A percentile compares a stretch with the other conserved stretches of the same genome.
phyloP scores from a whole-genome alignment of 2,329 filamentous ascomycete genomes.

The Penicillium aurantiogriseum region DNA sequence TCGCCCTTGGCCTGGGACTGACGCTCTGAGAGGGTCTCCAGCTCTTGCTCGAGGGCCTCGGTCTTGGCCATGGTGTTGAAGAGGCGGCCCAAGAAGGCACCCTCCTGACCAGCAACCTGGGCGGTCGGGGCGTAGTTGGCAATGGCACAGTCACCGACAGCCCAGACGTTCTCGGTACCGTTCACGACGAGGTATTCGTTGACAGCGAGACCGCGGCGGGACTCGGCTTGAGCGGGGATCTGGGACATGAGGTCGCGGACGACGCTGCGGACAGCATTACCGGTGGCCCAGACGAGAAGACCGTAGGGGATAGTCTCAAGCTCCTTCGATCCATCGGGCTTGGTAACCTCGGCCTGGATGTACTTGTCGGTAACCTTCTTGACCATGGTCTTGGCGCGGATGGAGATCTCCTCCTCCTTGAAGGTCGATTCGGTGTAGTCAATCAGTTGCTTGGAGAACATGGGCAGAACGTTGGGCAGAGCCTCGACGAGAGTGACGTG shows the following conservation, averaged over 20 bases:
- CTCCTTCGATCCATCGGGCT: slow-evolving; percentile 80
- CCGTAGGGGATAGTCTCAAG: slow-evolving; percentile 84
- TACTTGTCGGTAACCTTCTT: slow-evolving; percentile 92
- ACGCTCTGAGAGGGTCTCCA: slow-evolving; percentile 65
- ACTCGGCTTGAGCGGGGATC: slow-evolving; percentile 93
- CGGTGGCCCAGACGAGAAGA: slow-evolving; percentile 96
- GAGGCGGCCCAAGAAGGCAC: slow-evolving; percentile 86
- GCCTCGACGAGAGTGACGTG: slow-evolving; percentile 97
- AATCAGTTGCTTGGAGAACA: slow-evolving; percentile 98
- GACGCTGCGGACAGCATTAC: slow-evolving; percentile 86
- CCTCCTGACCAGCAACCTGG: slow-evolving; percentile 94
- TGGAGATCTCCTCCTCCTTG: slow-evolving; percentile 96
- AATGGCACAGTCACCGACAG: slow-evolving; percentile 93
- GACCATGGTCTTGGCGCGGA: slow-evolving; percentile 98
- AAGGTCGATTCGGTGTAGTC: slow-evolving; percentile 99
- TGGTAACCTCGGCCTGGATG: slow-evolving; percentile 83
- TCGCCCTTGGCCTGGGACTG: slow-evolving; percentile 66
- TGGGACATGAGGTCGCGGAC: slow-evolving; percentile 88
- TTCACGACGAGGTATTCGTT: slow-evolving; percentile 99
- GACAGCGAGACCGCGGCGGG: slow-evolving; percentile 88
- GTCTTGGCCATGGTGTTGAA: slow-evolving; percentile 99
- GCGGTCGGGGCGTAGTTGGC: slow-evolving; percentile 97
- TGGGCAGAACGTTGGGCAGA: slow-evolving; percentile 87
- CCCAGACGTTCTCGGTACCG: slow-evolving; percentile 95
- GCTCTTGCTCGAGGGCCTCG: slow-evolving; percentile 72